Conservation (phyloP, 2,329 filamentous ascomycete species). For the Pyrenophora teres region DNA sequence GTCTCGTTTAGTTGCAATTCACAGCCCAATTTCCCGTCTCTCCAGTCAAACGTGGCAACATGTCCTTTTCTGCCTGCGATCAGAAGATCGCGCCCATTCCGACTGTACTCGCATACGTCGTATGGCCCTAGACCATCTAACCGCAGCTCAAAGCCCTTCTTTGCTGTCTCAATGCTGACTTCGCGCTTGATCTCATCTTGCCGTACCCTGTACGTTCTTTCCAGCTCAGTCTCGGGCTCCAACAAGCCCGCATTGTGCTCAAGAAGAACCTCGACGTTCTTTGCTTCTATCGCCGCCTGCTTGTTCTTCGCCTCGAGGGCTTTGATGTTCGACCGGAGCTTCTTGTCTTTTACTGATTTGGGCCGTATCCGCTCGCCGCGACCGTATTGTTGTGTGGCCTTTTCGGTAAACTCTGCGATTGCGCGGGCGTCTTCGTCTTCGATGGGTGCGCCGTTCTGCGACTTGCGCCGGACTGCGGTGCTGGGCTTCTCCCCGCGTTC, state of each 20-base stretch:
- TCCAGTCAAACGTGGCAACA: conserved; percentile 95
- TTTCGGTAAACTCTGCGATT: conserved; percentile 39
- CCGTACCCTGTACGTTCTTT: conserved; percentile 88
- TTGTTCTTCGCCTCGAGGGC: conserved; percentile 81
- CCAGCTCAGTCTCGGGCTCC: conserved; percentile 84
- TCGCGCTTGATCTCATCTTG: conserved; percentile 81
- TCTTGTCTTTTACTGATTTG: conserved; percentile 82
- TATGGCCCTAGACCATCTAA: conserved; percentile 81
- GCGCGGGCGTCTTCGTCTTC: conserved; percentile 38
- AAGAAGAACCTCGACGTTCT: conserved; percentile 92
- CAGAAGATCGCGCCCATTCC: conserved; percentile 84
- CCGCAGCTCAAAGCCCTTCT: conserved; percentile 90
- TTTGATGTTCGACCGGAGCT: conserved; percentile 79
- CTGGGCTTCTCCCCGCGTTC: conserved; percentile 23
- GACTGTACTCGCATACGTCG: conserved; percentile 82
- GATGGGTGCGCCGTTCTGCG: conserved; percentile 25
- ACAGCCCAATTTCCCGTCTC: conserved; percentile 85
- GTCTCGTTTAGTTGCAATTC: conserved; percentile 92
- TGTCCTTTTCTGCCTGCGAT: conserved; percentile 91
- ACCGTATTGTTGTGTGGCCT: conserved; percentile 77
- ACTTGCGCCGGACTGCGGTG: conserved; percentile 26
- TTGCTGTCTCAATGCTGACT: conserved; percentile 80
- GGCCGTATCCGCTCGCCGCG: conserved; percentile 76
- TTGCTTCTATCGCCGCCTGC: conserved; percentile 78
- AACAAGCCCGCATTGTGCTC: conserved; percentile 86